Evolutionary conservation across 768 basidiomycete species (phyloP).

Genomic region (Xerocomus brunneocitrinus): DNA sequence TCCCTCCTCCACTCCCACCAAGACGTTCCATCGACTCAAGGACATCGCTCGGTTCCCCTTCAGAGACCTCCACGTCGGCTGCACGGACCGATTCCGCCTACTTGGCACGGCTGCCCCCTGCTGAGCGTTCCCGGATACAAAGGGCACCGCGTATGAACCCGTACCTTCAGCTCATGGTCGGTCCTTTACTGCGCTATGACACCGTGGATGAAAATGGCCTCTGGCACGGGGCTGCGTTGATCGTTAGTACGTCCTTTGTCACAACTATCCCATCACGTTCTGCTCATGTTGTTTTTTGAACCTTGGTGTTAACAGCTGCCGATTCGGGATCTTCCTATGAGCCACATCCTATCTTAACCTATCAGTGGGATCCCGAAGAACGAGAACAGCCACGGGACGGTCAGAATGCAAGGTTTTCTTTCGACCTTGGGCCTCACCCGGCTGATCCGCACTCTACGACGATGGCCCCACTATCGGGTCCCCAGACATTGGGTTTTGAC

Average conservation of each 20-base stretch:
- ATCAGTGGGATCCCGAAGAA: constrained; percentile 68
- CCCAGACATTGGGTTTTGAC: background rate
- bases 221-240: constrained; percentile 85
- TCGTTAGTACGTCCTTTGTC: constrained; percentile 67
- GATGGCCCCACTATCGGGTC: constrained; percentile 24
- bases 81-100: constrained; percentile 24
- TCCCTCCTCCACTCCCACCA: constrained; percentile 42
- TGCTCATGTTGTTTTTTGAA: background rate
- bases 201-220: constrained; percentile 73
- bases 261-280: background rate
- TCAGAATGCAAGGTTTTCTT: constrained; percentile 30
- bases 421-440: constrained; percentile 67
- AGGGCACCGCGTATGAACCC: constrained; percentile 70
- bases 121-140: constrained; percentile 60
- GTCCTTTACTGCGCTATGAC: constrained; percentile 86
- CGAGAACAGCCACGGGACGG: constrained; percentile 12
- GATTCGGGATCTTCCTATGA: constrained; percentile 78
- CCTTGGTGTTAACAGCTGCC: constrained; percentile 43
- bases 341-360: constrained; percentile 62
- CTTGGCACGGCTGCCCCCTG: constrained; percentile 50
- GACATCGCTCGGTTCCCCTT: constrained; percentile 26
- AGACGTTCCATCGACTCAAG: constrained; percentile 28
- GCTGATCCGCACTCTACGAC: constrained; percentile 63
- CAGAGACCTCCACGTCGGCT: constrained; percentile 3
- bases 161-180: constrained; percentile 86